Percentiles rank a stretch among this genome's conserved stretches.
These are phyloP conservation scores for Miscanthus lutarioriparius DNA, from an alignment of 176 grass and related monocot species.

Conservation along the genomic window DNA sequence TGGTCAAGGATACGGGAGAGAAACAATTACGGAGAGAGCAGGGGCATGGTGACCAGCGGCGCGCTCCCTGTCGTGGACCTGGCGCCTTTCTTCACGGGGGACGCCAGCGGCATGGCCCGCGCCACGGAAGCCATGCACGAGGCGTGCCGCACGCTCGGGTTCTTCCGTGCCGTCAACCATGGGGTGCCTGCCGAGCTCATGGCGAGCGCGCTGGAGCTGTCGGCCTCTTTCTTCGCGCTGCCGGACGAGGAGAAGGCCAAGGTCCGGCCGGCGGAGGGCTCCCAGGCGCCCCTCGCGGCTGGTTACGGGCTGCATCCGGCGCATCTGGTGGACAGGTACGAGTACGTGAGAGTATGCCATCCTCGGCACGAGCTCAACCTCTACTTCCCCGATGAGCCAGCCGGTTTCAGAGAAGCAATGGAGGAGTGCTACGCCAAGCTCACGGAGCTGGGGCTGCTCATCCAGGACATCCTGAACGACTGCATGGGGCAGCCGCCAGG, in stretches of 20 bases:
- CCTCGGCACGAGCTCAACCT: not conserved
- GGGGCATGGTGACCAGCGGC: not conserved
- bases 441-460: conserved; percentile 32
- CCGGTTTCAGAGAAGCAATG: conserved; percentile 32
- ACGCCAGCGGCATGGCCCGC: not conserved
- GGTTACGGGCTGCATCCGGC: conserved; percentile 34
- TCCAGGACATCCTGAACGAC: conserved; percentile 49
- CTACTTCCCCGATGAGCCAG: conserved; percentile 17
- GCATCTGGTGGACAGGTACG: conserved; percentile 30
- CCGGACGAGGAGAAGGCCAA: conserved; percentile 46
- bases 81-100: not conserved
- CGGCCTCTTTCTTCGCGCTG: conserved; percentile 28
- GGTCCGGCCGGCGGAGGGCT: not conserved
- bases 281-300: not conserved
- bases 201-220: conserved; percentile 27
- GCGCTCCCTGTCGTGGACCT: conserved; percentile 35
- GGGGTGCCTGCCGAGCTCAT: conserved; percentile 19
- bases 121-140: conserved; percentile 8
- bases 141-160: conserved; percentile 25
- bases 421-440: conserved; percentile 45
- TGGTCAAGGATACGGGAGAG: no score
- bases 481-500: conserved; percentile 55
- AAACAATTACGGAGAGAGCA: no score
- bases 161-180: conserved; percentile 45
- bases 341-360: conserved; percentile 12